Evolutionary conservation across 2,329 filamentous ascomycete genomes (phyloP).

Genomic region (Colletotrichum tropicicola): DNA sequence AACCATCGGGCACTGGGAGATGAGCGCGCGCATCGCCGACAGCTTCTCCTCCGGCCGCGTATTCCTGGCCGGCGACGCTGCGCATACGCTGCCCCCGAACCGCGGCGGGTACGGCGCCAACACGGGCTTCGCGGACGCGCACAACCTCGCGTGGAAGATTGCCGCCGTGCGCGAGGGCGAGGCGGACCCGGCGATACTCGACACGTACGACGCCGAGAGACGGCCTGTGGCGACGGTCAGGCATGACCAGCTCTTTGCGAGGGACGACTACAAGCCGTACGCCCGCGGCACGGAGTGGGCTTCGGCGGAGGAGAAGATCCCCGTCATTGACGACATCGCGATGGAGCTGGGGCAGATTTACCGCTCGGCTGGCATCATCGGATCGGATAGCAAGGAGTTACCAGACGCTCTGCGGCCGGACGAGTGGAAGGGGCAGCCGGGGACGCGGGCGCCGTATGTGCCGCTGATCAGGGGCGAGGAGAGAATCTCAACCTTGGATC

Average conservation of each 20-base stretch:
- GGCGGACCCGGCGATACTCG: conserved; percentile 37
- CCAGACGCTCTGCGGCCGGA: conserved; percentile 28
- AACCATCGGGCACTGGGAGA: conserved; percentile 34
- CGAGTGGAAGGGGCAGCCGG: conserved; percentile 35
- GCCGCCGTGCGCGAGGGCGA: conserved; percentile 40
- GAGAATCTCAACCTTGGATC: not conserved
- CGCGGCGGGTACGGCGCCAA: conserved; percentile 17
- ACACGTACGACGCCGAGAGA: conserved; percentile 49
- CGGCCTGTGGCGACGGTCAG: conserved; percentile 41
- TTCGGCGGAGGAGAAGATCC: not conserved
- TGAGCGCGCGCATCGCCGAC: conserved; percentile 26
- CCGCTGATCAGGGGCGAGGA: not conserved
- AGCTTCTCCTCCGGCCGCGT: conserved; percentile 17
- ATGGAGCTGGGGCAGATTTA: conserved; percentile 17
- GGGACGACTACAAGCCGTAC: conserved; percentile 33
- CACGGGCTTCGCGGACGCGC: conserved; percentile 44
- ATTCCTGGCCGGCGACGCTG: conserved; percentile 30
- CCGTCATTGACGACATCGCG: not conserved
- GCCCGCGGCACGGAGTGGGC: conserved; percentile 19
- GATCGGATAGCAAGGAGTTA: not conserved
- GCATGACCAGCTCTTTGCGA: conserved; percentile 35
- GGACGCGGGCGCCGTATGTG: conserved; percentile 34
- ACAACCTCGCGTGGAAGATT: conserved; percentile 54
- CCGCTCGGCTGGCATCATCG: not conserved
- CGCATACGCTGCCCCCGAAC: conserved; percentile 24